Conservation (phyloP, 1,284 basidiomycete species). For the Afroboletus lepidellus region DNA sequence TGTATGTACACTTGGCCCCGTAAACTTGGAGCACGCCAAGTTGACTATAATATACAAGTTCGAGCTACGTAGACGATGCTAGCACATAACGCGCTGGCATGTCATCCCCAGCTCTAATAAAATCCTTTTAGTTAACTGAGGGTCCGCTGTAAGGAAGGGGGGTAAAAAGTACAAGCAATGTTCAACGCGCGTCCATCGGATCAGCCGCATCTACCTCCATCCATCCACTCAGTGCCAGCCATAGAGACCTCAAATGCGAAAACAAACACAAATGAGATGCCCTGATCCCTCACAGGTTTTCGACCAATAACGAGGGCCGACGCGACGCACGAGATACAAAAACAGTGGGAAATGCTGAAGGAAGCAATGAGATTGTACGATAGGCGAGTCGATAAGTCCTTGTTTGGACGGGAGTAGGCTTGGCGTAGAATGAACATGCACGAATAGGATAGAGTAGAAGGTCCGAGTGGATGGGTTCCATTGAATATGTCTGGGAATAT, state of each 20-base stretch:
- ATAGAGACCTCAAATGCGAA: conserved; percentile 2
- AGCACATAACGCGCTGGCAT: not conserved
- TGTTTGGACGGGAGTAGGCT: conserved; percentile 20
- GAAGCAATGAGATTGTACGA: conserved; percentile 32
- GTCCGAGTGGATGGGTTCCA: conserved; percentile 21
- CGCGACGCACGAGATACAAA: conserved; percentile 22
- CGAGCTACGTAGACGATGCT: not conserved
- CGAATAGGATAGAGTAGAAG: conserved; percentile 25
- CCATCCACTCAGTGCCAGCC: not conserved
- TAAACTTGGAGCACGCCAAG: conserved; percentile 36
- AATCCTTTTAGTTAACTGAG: conserved; percentile 18
- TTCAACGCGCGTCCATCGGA: conserved; percentile 15
- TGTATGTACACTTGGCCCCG: too few species aligned
- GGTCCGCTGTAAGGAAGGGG: conserved; percentile 22
- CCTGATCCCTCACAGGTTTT: conserved; percentile 2
- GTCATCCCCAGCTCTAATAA: conserved; percentile 12
- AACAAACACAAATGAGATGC: conserved; percentile 9
- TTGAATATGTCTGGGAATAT: conserved; percentile 26
- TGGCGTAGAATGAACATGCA: conserved; percentile 26
- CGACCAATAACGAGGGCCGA: conserved; percentile 7
- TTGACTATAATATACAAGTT: too few species aligned
- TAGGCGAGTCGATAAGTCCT: conserved; percentile 30
- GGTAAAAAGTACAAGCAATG: conserved; percentile 24
- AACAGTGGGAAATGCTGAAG: conserved; percentile 19
- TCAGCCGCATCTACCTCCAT: not conserved